Percentiles rank a stretch among this genome's conserved stretches.
These are phyloP conservation scores for Abrus pulchellus DNA, from an alignment of 306 rosid genomes.

Conservation along the genomic window DNA sequence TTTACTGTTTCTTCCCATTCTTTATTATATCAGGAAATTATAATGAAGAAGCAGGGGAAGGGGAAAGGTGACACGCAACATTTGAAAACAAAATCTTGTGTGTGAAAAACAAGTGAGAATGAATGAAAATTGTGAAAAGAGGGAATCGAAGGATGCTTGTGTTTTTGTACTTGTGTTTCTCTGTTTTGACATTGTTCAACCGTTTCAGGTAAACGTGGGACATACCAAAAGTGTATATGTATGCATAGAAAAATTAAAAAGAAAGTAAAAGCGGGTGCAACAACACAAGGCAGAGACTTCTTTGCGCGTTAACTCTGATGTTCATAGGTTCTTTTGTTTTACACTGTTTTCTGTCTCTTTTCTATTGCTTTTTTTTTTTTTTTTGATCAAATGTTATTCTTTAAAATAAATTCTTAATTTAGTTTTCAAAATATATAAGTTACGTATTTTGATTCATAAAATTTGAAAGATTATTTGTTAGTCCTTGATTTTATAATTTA, in stretches of 20 bases:
- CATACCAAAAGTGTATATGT: not conserved
- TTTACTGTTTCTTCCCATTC: constrained; percentile 20
- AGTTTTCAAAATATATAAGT: no score
- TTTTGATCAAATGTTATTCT: not conserved
- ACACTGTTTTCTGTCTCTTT: not conserved
- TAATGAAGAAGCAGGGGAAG: constrained; percentile 21
- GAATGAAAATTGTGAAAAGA: constrained; percentile 20
- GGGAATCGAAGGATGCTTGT: constrained; percentile 38
- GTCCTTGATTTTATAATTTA: no score
- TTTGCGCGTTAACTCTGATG: not conserved
- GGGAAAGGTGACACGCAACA: constrained; percentile 32
- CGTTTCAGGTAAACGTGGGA: constrained; percentile 33
- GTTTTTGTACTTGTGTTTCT: constrained; percentile 19
- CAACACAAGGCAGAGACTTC: not conserved
- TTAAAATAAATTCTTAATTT: no score
- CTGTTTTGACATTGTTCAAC: constrained; percentile 45
- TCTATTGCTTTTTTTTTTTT: not conserved
- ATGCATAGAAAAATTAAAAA: not conserved
- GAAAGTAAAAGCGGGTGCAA: no score
- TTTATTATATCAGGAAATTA: constrained; percentile 34
- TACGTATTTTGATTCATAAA: no score
- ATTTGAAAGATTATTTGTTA: no score
- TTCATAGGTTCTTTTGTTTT: constrained; percentile 1
- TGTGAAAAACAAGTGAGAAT: not conserved
- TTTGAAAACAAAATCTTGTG: not conserved